Evolutionary conservation across 805 yeast genomes (phyloP), one percentile per base, ranked within the genome.

Genomic region (Blastobotrys attinorum): DNA sequence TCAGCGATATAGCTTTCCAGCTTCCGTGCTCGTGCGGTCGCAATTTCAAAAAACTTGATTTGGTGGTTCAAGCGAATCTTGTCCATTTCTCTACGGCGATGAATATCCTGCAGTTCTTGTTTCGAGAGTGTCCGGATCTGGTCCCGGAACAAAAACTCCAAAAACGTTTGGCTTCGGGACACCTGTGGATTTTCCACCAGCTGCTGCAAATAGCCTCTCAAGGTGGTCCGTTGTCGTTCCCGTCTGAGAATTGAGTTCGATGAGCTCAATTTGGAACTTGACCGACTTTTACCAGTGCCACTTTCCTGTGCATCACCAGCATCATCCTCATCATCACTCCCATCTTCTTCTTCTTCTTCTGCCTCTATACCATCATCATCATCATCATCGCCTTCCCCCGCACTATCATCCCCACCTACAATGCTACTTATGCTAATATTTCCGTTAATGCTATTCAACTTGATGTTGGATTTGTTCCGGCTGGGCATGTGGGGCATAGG

Each of bases 221-320:
- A 67, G 0, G 94, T 76, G 7, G 87, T 70, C 35, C 97, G 68
- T 52, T 86, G 73, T 50, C 78, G 80, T 59, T 90, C 97, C 22
- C 94, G 72, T 2, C 79, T 75, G 23, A 84, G 66, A 31, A 57
- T 60, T 16, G 42, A 47, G 11, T 31, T 27, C 21, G 39, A 15
- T 13, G 37, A 22, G 16, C 10, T 5, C 4, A 31, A 31, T 31
- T 31, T 31, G 33, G 5, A 15, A 8, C 33, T 31, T 5, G 16
- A n/a, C 4, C 22, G 23, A n/a, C 22, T 27, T 10, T 21, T 34
- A 13, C 22, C 27, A 10, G 20, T 13, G n/a, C n/a, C n/a, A n/a
- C n/a, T n/a, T n/a, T n/a, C n/a, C 31, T 25, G 25, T 6, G 38
- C 13, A 10, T 25, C 31, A 23, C 39, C 33, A 40, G 5, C 25